Evolutionary conservation across 2,329 filamentous ascomycete genomes (phyloP), one percentile per base, ranked within the genome.

Genomic region (Pleurostoma richardsiae): DNA sequence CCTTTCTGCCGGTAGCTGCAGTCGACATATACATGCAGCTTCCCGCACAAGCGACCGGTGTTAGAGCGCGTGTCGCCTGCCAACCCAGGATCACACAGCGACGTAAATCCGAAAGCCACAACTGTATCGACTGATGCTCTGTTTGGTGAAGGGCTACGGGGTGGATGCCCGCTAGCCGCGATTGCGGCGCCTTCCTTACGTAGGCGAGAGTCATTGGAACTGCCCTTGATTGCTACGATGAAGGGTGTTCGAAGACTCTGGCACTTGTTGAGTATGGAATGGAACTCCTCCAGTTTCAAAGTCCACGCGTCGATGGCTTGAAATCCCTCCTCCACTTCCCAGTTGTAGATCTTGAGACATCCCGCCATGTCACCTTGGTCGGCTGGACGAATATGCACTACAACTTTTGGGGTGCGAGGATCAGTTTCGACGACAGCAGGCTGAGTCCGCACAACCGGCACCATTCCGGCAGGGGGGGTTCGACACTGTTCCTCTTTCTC

Each of bases 301-400:
- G 42, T 45, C 39, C 43, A 29, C 26, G 42, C 44, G 26, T 54
- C 50, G 42, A 47, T 27, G 11, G 52, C 52, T 33, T 52, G 50
- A 6, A n/a, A 42, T 6, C 52, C 52, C 29, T 49, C 31, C 10
- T 27, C 27, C 26, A 54, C 52, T 43, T 54, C 52, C 47, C 44
- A 49, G 29, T 54, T 54, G 46, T 54, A 54, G 26, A 54, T 52
- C 3, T 47, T 42, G 10, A 49, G 29, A 3, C 49, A 38, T 4
- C 46, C 48, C 3, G 31, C 19, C 7, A 49, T 28, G 41, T 54
- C 52, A 8, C 19, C 6, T 10, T 33, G 29, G 27, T 41, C 41
- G 29, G 30, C 46, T 29, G 52, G 52, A 19, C 52, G 48, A 6
- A 54, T 42, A 36, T 36, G 33, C 33, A 36, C 8, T 36, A 8